These are phyloP conservation scores for Carex myosuroides DNA, from an alignment of 176 grass and related monocot species.

Conservation along the genomic window DNA sequence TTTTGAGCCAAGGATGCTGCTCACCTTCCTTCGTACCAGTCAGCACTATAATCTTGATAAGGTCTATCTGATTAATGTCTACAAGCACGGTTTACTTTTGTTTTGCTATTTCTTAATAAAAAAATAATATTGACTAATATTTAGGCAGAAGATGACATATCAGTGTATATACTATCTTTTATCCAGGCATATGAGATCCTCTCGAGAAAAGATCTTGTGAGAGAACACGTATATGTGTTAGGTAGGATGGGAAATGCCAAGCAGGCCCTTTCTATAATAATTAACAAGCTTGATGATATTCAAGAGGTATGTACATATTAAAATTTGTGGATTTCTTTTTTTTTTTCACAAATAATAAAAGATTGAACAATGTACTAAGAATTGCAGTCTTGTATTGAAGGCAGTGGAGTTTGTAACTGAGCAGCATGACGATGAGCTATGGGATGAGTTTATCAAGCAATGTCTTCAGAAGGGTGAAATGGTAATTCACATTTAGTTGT, in stretches of 20 bases:
- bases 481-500: constrained; percentile 33
- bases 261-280: constrained; percentile 80
- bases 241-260: constrained; percentile 99
- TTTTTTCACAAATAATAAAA: neutral
- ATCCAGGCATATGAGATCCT: constrained; percentile 92
- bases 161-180: constrained; percentile 17
- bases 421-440: constrained; percentile 91
- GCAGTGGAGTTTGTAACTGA: constrained; percentile 94
- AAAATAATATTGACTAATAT: constrained; percentile 3
- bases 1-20: constrained; percentile 70
- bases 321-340: neutral
- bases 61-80: constrained; percentile 28
- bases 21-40: constrained; percentile 90
- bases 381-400: constrained; percentile 28
- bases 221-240: constrained; percentile 84
- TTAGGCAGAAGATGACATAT: constrained; percentile 7
- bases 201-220: constrained; percentile 59
- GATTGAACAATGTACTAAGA: constrained; percentile 15
- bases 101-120: neutral
- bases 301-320: constrained; percentile 51
- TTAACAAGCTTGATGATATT: constrained; percentile 92
- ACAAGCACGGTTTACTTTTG: neutral
- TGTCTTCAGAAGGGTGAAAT: constrained; percentile 93
- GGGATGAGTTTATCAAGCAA: constrained; percentile 86
- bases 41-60: constrained; percentile 91